phyloP scores from a whole-genome alignment of 169 alveolate species.

The Plasmodium relictum region DNA sequence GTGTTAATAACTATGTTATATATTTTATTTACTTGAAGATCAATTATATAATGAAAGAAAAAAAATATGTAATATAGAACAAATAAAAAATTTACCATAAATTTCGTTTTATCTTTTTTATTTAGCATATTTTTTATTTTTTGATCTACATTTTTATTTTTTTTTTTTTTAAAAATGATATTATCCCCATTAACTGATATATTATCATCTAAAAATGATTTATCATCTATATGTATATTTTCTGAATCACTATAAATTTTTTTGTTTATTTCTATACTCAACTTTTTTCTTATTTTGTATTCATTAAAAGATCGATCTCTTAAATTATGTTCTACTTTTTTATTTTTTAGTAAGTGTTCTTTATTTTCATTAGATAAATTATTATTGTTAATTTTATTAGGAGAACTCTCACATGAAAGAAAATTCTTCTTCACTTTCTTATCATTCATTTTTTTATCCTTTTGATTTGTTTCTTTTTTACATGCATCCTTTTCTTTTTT shows the following conservation, averaged over 20 bases:
- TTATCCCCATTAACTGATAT: conserved; percentile 33
- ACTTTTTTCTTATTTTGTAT: conserved; percentile 64
- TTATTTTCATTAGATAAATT: not conserved
- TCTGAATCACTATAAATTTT: conserved; percentile 71
- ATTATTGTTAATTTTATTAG: not conserved
- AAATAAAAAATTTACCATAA: conserved; percentile 61
- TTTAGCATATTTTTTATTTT: conserved; percentile 53
- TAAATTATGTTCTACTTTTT: conserved; percentile 1
- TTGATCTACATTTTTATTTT: conserved; percentile 62
- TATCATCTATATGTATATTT: conserved; percentile 33
- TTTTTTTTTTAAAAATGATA: conserved; percentile 51
- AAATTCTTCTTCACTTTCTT: not conserved
- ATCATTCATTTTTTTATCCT: conserved; percentile 3
- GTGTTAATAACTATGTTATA: conserved; percentile 54
- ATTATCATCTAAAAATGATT: conserved; percentile 17
- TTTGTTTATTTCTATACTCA: conserved; percentile 70
- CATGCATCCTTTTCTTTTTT: conserved; percentile 35
- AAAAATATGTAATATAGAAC: conserved; percentile 68
- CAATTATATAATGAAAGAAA: conserved; percentile 70
- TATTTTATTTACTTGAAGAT: conserved; percentile 59
- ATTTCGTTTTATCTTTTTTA: conserved; percentile 47
- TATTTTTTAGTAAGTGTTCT: not conserved
- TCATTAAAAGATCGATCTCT: conserved; percentile 49
- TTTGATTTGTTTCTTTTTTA: not conserved
- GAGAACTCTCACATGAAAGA: not conserved